phyloP scores from a whole-genome alignment of 2,329 filamentous ascomycete species.

The Scedosporium aurantiacum region DNA sequence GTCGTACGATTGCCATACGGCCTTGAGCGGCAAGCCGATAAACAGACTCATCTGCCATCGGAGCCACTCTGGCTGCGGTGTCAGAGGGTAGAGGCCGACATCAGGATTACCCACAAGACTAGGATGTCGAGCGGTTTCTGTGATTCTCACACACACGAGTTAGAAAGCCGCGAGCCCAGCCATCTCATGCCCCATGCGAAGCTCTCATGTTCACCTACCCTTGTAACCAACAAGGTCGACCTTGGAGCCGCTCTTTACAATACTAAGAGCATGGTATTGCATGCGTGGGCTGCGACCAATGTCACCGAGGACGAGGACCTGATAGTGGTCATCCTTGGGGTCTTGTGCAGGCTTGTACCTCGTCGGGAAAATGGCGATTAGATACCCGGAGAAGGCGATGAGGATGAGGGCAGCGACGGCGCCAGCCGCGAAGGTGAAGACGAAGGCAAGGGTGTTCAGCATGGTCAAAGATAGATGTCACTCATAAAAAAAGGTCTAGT shows the following conservation, averaged over 20 bases:
- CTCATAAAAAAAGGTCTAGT: not conserved
- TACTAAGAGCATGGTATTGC: constrained; percentile 94
- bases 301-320: constrained; percentile 87
- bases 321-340: constrained; percentile 38
- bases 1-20: constrained; percentile 35
- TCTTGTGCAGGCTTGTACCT: constrained; percentile 23
- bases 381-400: constrained; percentile 4
- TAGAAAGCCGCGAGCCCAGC: not conserved
- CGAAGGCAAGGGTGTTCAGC: not conserved
- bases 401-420: constrained; percentile 2
- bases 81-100: constrained; percentile 62
- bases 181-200: too few relatives aligned
- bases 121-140: constrained; percentile 71
- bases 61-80: constrained; percentile 54
- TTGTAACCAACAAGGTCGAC: constrained; percentile 85
- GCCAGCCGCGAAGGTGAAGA: constrained; percentile 9
- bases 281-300: constrained; percentile 94
- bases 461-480: not conserved
- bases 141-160: not conserved
- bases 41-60: constrained; percentile 30
- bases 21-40: constrained; percentile 9
- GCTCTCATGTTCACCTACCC: constrained; percentile 35
- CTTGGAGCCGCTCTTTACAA: constrained; percentile 67
- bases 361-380: constrained; percentile 20
- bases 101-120: constrained; percentile 58